Base-by-base conservation (phyloP, 768 basidiomycete genomes). In the Russula ochroleuca region DNA sequence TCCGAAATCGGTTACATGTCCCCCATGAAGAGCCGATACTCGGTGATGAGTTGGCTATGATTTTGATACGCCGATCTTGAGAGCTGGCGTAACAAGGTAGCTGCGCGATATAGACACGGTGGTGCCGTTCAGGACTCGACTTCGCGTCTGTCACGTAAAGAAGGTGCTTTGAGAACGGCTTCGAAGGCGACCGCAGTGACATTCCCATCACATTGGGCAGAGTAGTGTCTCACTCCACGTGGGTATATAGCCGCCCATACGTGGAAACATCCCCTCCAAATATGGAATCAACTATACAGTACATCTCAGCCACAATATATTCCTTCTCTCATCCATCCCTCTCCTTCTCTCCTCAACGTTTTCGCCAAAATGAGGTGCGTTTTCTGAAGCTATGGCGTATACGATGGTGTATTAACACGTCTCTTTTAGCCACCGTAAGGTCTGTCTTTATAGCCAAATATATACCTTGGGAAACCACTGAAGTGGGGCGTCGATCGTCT, bases 361-460 rank as follows among this genome's bases (percentile, higher is more conserved):
- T 53, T 67, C 56, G 53, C 69, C 69, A 72, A 70, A 68, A 77
- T 77, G 76, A 77, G 76, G 76, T 77, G 69, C 61, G 80, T 74
- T 37, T 51, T 11, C 33, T 19, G 19, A 23, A 1, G n/a, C 0
- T 10, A 37, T 45, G 11, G n/a, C 8, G 8, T 45, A 25, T 31
- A 13, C 8, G 8, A 23, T 14, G 2, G 6, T 45, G 31, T 10
- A 62, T 70, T 77, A 59, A 76, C 60, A 5, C 31, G 0, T 49
- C 38, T 53, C 64, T 68, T 66, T 1, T 67, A 92, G 90, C 85
- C 90, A 92, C 76, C 90, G 90, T 85, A 92, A 92, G 87, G 90
- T 92, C 48, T 68, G 76, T 72, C 21, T 69, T 59, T 25, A 60
- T 38, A 58, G 38, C 56, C 33, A 63, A 55, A 58, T 48, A 38